A percentile compares a stretch with the other conserved stretches of the same genome.
Conservation (phyloP, 805 yeast species). For the Sungouiella blattae region DNA sequence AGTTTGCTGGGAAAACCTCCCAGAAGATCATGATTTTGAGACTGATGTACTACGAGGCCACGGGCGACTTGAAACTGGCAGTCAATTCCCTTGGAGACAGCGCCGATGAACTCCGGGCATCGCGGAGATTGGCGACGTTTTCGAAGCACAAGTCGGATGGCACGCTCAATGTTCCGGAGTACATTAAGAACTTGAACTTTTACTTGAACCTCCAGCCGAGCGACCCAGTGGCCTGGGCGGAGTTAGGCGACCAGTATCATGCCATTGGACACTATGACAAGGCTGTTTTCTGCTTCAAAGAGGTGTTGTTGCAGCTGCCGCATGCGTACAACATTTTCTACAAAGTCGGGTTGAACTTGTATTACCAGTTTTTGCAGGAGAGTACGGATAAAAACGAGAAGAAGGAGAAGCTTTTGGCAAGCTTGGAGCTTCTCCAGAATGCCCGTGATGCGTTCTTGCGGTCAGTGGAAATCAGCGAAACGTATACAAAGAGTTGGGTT, state of each 20-base stretch:
- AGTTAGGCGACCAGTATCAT: conserved; percentile 64
- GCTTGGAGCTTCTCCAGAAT: conserved; percentile 20
- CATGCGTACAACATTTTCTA: conserved; percentile 64
- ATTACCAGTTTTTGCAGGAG: conserved; percentile 27
- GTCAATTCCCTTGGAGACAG: conserved; percentile 23
- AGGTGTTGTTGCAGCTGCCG: conserved; percentile 66
- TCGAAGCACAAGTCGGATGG: conserved; percentile 19
- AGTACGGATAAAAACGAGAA: conserved; percentile 14
- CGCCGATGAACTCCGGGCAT: conserved; percentile 34
- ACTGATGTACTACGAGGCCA: conserved; percentile 55
- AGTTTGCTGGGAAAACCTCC: conserved; percentile 54
- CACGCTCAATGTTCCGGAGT: conserved; percentile 28
- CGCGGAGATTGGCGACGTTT: conserved; percentile 36
- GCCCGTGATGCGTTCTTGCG: conserved; percentile 55
- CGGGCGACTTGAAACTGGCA: conserved; percentile 34
- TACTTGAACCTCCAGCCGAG: conserved; percentile 64
- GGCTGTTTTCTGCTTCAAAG: conserved; percentile 66
- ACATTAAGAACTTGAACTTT: conserved; percentile 51
- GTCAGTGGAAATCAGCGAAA: conserved; percentile 72
- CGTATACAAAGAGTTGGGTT: conserved; percentile 69
- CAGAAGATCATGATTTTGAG: conserved; percentile 56
- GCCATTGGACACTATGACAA: conserved; percentile 60
- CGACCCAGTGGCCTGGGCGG: conserved; percentile 78
- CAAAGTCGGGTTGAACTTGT: conserved; percentile 48
- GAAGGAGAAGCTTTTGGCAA: conserved; percentile 29